Percentiles rank a stretch among this genome's conserved stretches.
Conservation (phyloP, 192 early-diverging fungal species). For the Phycomyces blakesleeanus region DNA sequence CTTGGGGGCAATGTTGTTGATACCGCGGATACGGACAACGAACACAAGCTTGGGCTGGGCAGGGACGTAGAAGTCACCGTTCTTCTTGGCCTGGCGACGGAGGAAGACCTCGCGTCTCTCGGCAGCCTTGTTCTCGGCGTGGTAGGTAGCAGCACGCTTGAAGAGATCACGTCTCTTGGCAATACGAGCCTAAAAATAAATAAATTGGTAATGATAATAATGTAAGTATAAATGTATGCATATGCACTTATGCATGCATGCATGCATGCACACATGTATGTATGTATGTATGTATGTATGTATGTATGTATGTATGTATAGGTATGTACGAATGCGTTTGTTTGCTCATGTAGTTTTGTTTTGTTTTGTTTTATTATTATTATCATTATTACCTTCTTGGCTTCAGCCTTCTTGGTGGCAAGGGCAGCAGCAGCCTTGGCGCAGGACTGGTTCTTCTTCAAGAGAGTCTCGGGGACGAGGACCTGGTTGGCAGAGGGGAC, state of each 20-base stretch:
- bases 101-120: constrained; percentile 92
- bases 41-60: constrained; percentile 96
- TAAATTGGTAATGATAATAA: neutral
- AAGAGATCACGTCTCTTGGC: constrained; percentile 92
- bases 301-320: no score
- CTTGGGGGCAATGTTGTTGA: constrained; percentile 99
- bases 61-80: constrained; percentile 91
- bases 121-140: constrained; percentile 89
- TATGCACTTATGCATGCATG: no score
- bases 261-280: no score
- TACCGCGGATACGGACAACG: constrained; percentile 99
- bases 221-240: no score
- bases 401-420: constrained; percentile 46
- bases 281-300: no score
- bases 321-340: no score
- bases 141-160: constrained; percentile 98
- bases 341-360: no score
- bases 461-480: constrained; percentile 81
- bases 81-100: constrained; percentile 86
- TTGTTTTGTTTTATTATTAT: no score
- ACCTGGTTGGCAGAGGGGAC: constrained; percentile 64
- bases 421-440: constrained; percentile 68
- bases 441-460: constrained; percentile 80
- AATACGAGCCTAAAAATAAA: constrained; percentile 39
- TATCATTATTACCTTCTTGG: constrained; percentile 55